phyloP scores from a whole-genome alignment of 108 stramenopile species.

The Nitzschia sp. region DNA sequence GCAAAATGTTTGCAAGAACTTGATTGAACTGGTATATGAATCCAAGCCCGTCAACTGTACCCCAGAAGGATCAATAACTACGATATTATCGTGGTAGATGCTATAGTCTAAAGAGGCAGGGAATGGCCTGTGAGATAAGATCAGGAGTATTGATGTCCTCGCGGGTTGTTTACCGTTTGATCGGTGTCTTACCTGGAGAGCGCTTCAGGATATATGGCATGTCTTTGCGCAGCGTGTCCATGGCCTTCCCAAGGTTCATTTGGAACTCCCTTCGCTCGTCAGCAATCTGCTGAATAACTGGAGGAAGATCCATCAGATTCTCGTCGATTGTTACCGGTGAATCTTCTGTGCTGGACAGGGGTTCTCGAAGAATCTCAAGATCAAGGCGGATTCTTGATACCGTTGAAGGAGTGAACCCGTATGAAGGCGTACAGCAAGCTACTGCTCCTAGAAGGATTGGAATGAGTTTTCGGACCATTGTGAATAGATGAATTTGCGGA shows the following conservation, averaged over 20 bases:
- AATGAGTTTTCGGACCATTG: neutral
- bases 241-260: slow-evolving; percentile 74
- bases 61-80: slow-evolving; percentile 59
- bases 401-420: neutral
- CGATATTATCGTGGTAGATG: slow-evolving; percentile 70
- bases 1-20: slow-evolving; percentile 53
- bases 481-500: neutral
- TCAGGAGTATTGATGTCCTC: no score
- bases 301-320: slow-evolving; percentile 42
- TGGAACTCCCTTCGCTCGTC: slow-evolving; percentile 72
- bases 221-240: slow-evolving; percentile 75
- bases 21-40: slow-evolving; percentile 62
- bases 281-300: slow-evolving; percentile 66
- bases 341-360: neutral
- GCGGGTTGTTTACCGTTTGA: no score
- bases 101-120: slow-evolving; percentile 51
- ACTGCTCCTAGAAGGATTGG: neutral
- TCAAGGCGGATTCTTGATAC: neutral
- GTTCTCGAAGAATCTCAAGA: neutral
- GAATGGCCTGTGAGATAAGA: no score
- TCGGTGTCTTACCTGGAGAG: slow-evolving; percentile 55
- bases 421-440: neutral
- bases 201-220: slow-evolving; percentile 67
- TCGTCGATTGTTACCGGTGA: slow-evolving; percentile 1
- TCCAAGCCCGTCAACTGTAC: slow-evolving; percentile 63